A percentile compares a stretch with the other conserved stretches of the same genome.
Conservation (phyloP, 192 early-diverging fungal genomes). For the Chytriomyces confervae region DNA sequence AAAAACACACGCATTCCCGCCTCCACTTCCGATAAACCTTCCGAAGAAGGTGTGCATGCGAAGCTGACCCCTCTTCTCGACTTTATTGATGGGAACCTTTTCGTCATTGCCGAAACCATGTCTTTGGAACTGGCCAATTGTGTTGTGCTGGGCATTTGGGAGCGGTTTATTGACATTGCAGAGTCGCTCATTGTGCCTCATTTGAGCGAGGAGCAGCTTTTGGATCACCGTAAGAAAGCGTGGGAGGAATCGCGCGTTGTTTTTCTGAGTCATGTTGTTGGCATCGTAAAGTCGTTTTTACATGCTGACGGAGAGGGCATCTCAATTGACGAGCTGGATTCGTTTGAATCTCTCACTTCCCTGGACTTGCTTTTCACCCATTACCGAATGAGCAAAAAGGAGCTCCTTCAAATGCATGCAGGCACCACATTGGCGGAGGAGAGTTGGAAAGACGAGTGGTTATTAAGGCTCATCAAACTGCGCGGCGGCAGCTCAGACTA, state of each 20-base stretch:
- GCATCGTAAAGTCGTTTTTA: conserved; percentile 20
- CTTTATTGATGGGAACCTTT: conserved; percentile 19
- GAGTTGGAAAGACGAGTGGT: conserved; percentile 26
- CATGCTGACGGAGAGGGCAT: conserved; percentile 25
- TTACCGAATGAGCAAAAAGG: neutral
- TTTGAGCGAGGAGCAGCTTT: conserved; percentile 8
- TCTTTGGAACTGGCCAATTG: conserved; percentile 15
- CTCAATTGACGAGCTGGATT: conserved; percentile 9
- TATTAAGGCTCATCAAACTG: conserved; percentile 29
- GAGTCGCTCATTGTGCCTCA: conserved; percentile 25
- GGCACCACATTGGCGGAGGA: neutral
- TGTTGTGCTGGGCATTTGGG: conserved; percentile 21
- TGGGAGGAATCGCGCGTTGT: conserved; percentile 30
- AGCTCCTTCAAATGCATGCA: conserved; percentile 11
- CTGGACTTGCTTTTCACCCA: neutral
- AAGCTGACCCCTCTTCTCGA: conserved; percentile 21
- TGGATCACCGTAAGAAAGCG: conserved; percentile 14
- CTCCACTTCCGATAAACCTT: conserved; percentile 18
- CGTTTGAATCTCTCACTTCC: neutral
- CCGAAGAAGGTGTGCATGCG: conserved; percentile 14
- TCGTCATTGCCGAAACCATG: conserved; percentile 18
- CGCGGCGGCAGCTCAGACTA: conserved; percentile 14
- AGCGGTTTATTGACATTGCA: conserved; percentile 17
- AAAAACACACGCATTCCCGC: neutral
- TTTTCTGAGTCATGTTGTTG: conserved; percentile 22